These are phyloP conservation scores for Hyphodiscus hymeniophilus DNA, from an alignment of 495 filamentous ascomycete genomes.

Conservation along the genomic window DNA sequence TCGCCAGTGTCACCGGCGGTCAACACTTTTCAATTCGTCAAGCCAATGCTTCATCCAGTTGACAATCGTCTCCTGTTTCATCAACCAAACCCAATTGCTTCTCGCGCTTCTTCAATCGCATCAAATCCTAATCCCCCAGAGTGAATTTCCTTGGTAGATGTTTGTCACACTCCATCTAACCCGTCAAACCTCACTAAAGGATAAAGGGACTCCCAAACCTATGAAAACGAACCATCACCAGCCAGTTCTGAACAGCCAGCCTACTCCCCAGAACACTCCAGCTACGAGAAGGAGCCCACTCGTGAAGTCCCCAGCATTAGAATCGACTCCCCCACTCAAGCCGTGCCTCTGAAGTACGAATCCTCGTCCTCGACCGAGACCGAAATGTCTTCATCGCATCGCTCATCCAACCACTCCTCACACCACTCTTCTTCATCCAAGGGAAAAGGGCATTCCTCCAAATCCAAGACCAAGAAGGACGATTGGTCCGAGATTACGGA, in stretches of 20 bases:
- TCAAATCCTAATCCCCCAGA: not conserved
- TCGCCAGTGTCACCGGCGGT: not conserved
- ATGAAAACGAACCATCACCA: constrained; percentile 15
- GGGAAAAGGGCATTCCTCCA: constrained; percentile 15
- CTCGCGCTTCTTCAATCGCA: not conserved
- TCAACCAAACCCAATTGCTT: not conserved
- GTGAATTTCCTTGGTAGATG: constrained; percentile 11
- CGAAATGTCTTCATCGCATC: constrained; percentile 22
- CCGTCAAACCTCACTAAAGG: constrained; percentile 1
- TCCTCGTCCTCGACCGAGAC: constrained; percentile 18
- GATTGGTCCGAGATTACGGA: constrained; percentile 54
- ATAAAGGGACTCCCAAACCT: constrained; percentile 14
- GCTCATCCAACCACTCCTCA: constrained; percentile 13
- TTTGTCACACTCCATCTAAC: constrained; percentile 5
- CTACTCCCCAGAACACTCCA: not conserved
- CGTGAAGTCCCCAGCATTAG: constrained; percentile 15
- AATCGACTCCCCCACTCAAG: constrained; percentile 19
- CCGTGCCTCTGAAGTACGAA: constrained; percentile 7
- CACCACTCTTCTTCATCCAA: constrained; percentile 16
- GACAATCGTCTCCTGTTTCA: not conserved
- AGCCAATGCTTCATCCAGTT: not conserved
- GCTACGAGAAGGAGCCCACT: not conserved
- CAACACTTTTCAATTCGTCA: not conserved
- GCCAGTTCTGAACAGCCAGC: constrained; percentile 4
- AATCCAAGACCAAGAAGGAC: constrained; percentile 33